phyloP scores from a whole-genome alignment of 768 basidiomycete species.

The Plicaturopsis crispa region DNA sequence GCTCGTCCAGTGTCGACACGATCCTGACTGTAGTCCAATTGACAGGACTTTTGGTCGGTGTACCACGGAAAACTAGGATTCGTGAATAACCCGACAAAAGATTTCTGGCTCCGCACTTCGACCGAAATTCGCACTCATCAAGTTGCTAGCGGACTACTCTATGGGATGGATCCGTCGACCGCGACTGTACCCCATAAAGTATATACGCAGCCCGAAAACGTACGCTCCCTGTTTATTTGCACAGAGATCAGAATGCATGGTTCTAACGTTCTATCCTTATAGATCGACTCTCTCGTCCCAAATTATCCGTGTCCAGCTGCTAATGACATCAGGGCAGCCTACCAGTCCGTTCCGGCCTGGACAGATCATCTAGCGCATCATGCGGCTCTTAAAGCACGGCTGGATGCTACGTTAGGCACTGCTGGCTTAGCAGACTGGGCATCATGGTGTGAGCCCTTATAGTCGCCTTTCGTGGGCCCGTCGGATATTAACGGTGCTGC shows the following conservation, averaged over 20 bases:
- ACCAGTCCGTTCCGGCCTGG: conserved; percentile 39
- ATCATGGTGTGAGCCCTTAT: conserved; percentile 31
- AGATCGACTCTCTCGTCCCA: conserved; percentile 44
- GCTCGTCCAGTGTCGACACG: not conserved
- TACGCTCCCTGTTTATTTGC: conserved; percentile 12
- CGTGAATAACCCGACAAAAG: conserved; percentile 20
- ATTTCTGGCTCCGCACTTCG: conserved; percentile 36
- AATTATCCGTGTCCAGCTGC: conserved; percentile 36
- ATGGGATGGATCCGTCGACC: conserved; percentile 34
- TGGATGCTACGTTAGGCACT: conserved; percentile 33
- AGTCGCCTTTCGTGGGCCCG: conserved; percentile 1
- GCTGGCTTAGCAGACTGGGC: conserved; percentile 31
- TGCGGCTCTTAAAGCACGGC: conserved; percentile 25
- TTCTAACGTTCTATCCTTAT: not conserved
- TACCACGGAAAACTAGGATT: conserved; percentile 30
- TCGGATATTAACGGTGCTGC: not conserved
- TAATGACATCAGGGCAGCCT: conserved; percentile 27
- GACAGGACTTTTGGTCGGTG: conserved; percentile 39
- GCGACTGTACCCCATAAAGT: conserved; percentile 27
- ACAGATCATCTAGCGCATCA: conserved; percentile 32
- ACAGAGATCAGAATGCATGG: not conserved
- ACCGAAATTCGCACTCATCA: conserved; percentile 40
- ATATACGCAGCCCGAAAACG: conserved; percentile 32
- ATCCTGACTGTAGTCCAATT: not conserved
- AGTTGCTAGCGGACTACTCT: conserved; percentile 35